Base-by-base conservation (phyloP, 2,329 filamentous ascomycete genomes). In the Calonectria montana region DNA sequence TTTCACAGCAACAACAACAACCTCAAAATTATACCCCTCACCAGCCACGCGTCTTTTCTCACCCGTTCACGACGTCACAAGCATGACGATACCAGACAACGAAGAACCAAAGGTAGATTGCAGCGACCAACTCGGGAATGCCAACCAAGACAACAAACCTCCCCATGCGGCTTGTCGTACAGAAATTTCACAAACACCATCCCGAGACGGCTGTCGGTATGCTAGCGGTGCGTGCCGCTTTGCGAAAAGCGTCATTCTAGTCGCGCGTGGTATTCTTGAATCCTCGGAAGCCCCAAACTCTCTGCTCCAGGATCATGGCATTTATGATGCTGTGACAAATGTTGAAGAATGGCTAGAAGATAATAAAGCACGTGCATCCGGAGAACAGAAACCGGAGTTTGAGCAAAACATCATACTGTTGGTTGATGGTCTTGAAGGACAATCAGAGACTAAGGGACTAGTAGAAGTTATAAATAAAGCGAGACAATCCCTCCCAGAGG, bases 271-370 rank as follows among this genome's bases (percentile, higher is more conserved):
- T 62, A 83, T 88, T 18, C 77, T 85, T 15, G 69, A 77, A 2
- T 81, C 81, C 12, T 80, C 81, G 0, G 80, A 80, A 74, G 76
- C 87, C 7, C 82, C 82, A 0, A 81, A 84, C 1, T 77, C 81
- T 25, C 77, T 89, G 0, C 78, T 89, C 1, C 71, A 74, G 1
- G 76, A 76, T 0, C 88, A 90, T 48, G 87, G 87, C 1, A 78
- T 88, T 43, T 39, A 73, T 2, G 66, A 78, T 0, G 80, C 83
- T 18, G 73, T 83, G 1, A 77, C 78, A 0, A 80, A 87, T 5
- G 80, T 85, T 0, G 74, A 80, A 15, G 74, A 75, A 3, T 89
- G 86, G 81, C 55, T 79, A 6, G 53, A 74, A 18, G 61, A 73
- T 4, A 70, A 80, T 9, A 57, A 73, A 41, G 27, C 35, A 41